Evolutionary conservation across 169 alveolate genomes (phyloP), one percentile per base, ranked within the genome.

Genomic region (Plasmodium vivax): DNA sequence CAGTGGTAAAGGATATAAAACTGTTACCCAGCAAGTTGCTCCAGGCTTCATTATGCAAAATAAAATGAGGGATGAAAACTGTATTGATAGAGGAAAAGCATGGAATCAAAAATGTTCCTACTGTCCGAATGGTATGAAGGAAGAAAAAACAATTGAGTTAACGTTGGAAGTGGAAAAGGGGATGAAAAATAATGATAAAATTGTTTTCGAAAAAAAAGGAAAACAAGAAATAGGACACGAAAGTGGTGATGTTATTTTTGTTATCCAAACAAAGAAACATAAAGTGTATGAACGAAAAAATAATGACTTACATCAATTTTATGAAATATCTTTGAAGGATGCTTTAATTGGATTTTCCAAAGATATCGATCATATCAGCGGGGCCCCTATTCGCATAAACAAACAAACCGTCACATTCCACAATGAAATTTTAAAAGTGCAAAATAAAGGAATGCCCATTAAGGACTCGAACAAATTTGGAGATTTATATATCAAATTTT

Each of bases 41-140:
- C 98, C 98, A 34, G 98, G 98, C 68, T 96, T 97, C 96, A 95
- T 96, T 88, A 93, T 97, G 72, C 98, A 97, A 82, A 98, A 96
- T 58, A 98, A 97, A 93, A 95, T 96, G 36, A 96, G 96, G 83
- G 98, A 97, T 83, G 97, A 97, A 10, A 82, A 96, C 34, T 97
- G 98, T 77, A 92, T 97, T 30, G 98, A 97, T 77, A 92, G 98
- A 56, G 94, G 93, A 41, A 96, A 96, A 62, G 98, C 97, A n/a
- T 97, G 98, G 98, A 95, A 96, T 23, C 80, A 81, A 30, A 96
- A 95, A 58, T 97, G 98, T 83, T 7, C 88, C 3, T 75, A 87
- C 68, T 87, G 93, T 41, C 93, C 87, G 38, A 77, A 87, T 87
- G 93, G 93, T 19, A 54, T 87, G 85, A 87, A 75, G 43, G 97